A percentile compares a stretch with the other conserved stretches of the same genome.
Evolutionary conservation across 148 eudicot species (phyloP).

Genomic region (Dianthus caryophyllus): DNA sequence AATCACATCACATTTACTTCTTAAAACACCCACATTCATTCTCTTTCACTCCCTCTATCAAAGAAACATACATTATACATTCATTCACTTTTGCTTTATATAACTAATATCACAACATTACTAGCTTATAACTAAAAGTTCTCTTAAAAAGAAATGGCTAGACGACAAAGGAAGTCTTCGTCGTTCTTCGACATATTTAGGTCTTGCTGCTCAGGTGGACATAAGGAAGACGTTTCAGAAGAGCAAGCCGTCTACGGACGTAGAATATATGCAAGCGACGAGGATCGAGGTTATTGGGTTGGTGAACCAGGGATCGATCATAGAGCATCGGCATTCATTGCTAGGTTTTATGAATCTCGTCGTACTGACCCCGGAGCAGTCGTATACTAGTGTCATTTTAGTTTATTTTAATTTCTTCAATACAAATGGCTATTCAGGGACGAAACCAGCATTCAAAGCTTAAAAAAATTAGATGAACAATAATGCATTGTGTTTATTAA

Average conservation of each 20-base stretch:
- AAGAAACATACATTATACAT: neutral
- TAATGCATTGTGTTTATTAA: too few species aligned
- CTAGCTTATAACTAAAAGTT: neutral
- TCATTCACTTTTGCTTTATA: neutral
- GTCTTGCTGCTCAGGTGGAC: constrained; percentile 29
- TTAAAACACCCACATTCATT: too few species aligned
- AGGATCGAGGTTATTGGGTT: constrained; percentile 40
- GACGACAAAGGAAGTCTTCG: constrained; percentile 25
- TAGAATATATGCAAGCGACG: constrained; percentile 31
- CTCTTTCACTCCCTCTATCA: too few species aligned
- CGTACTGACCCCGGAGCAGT: constrained; percentile 19
- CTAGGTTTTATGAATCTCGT: constrained; percentile 25
- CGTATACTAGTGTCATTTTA: constrained; percentile 6
- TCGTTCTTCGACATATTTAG: constrained; percentile 31
- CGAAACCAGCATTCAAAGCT: too few species aligned
- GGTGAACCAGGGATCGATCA: constrained; percentile 35
- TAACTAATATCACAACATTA: neutral
- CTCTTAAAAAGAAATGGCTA: constrained; percentile 10
- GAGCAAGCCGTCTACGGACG: constrained; percentile 24
- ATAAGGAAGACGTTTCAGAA: constrained; percentile 13
- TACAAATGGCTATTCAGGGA: too few species aligned
- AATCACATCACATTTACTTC: neutral
- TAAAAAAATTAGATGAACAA: too few species aligned
- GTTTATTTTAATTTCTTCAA: neutral
- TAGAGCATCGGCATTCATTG: constrained; percentile 29